Base-by-base conservation (phyloP, 2,329 filamentous ascomycete species). In the Lachnellula arida region DNA sequence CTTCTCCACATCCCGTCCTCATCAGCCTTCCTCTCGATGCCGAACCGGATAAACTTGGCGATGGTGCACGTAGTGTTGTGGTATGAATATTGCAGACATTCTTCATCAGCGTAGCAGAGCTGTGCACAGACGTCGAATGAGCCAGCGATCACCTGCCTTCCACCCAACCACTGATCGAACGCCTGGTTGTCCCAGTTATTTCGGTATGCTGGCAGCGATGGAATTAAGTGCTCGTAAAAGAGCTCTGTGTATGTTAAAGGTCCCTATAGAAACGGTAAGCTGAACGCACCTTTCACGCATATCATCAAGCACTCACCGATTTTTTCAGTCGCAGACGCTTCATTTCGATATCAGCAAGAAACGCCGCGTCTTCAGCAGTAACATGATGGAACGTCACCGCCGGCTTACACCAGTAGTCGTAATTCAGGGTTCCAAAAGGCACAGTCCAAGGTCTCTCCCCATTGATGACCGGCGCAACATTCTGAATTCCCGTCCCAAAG, bases 381-480 rank as follows among this genome's bases (percentile, higher is more conserved):
- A 82, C 74, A 63, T 81, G 78, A 61, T 81, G 79, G 75, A 82
- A 78, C 5, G 78, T 80, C 46, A 82, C 63, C 8, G 80, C 73
- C 6, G 80, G 79, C 59, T 80, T 74, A 59, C 80, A 82, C 78
- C 79, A 82, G 57, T 81, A 54, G 4, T 32, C 9, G 28, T 32
- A 11, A 12, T 58, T 42, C 28, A 28, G 47, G 28, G 32, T 57
- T 2, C 68, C 67, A 53, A 71, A 82, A 5, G 77, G 76, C 34
- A 82, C 65, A 9, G 76, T 78, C 46, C 69, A 75, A 5, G 77
- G 77, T 62, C 78, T 81, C 62, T 82, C 80, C 52, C 79, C 78
- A 60, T 81, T 81, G 64, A 82, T 75, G 43, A 77, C 76, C 0
- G 80, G 80, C 74, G 76, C 81, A 71, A 72, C 70, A 54, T 80